Base-by-base conservation (phyloP, 2,329 filamentous ascomycete genomes). In the Penicillium sp. region DNA sequence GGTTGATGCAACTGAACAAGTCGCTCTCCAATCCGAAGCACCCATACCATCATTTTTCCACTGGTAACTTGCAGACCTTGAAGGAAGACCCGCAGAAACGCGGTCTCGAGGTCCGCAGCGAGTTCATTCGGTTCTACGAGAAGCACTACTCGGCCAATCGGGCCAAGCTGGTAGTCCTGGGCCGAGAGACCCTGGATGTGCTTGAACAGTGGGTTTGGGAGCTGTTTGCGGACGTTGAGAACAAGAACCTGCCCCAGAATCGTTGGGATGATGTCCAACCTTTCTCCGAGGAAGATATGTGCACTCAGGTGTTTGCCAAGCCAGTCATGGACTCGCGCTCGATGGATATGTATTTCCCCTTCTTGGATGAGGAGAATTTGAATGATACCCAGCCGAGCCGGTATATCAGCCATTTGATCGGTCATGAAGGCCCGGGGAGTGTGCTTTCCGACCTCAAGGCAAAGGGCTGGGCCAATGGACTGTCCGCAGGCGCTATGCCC, bases 401-500 rank as follows among this genome's bases (percentile, higher is more conserved):
- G 62, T 97, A 97, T 72, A 87, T 97, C 61, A 90, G 90, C 70
- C 93, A 97, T 72, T 80, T 97, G 56, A 91, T 97, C 64, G 93
- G 93, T 4, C 93, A 97, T 69, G 93, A 97, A 76, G 93, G 93
- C 0, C 93, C 93, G 0, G 93, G 93, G 4, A 97, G 93, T 75
- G 90, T 97, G 70, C 87, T 97, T 79, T 88, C 93, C 2, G 93
- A 95, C 74, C 85, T 96, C 76, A 97, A 97, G 76, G 87, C 86
- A 28, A 95, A 93, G 76, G 93, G 93, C 7, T 96, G 93, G 91
- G 92, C 89, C 4, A 96, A 93, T 69, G 87, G 88, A 2, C 81
- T 97, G 2, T 91, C 89, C 49, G 91, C 92, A 42, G 93, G 93
- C 38, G 85, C 87, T 7, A 89, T 89, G 71, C 82, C 87, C 0